Evolutionary conservation across 2,329 filamentous ascomycete genomes (phyloP).

Genomic region (Neofusicoccum kwambonambiense): DNA sequence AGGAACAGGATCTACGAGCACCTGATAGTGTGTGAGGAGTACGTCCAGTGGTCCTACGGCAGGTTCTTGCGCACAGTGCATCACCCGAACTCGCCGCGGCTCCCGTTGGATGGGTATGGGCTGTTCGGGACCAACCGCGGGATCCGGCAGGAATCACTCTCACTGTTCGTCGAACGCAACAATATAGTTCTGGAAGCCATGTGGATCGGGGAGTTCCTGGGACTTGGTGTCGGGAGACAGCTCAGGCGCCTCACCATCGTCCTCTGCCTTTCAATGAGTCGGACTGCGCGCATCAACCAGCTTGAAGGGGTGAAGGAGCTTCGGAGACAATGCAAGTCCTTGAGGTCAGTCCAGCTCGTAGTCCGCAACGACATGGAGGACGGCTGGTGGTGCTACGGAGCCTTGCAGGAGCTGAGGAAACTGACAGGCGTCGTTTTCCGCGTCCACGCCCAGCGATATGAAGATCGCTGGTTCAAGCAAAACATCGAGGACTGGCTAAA

Average conservation of each 20-base stretch:
- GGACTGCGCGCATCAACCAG: background rate
- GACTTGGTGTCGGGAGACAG: background rate
- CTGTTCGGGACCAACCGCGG: background rate
- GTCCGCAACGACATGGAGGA: background rate
- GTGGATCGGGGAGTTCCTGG: background rate
- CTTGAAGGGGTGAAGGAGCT: background rate
- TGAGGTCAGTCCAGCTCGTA: background rate
- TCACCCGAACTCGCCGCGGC: background rate
- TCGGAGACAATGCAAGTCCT: background rate
- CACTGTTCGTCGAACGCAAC: background rate
- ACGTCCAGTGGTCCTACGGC: background rate
- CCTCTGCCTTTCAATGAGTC: background rate
- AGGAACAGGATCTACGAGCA: background rate
- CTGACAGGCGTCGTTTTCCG: background rate
- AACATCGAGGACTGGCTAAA: background rate
- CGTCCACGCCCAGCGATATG: background rate
- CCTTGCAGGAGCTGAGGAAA: background rate
- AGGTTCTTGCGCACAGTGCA: background rate
- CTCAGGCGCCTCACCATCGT: background rate
- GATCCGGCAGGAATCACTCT: background rate
- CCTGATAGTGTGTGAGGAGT: background rate
- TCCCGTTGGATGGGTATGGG: background rate
- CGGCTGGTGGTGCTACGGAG: background rate
- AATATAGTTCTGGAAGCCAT: background rate
- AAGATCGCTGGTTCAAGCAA: conserved; percentile 6